Conservation (phyloP, 2,329 filamentous ascomycete genomes). For the Colletotrichum horii region DNA sequence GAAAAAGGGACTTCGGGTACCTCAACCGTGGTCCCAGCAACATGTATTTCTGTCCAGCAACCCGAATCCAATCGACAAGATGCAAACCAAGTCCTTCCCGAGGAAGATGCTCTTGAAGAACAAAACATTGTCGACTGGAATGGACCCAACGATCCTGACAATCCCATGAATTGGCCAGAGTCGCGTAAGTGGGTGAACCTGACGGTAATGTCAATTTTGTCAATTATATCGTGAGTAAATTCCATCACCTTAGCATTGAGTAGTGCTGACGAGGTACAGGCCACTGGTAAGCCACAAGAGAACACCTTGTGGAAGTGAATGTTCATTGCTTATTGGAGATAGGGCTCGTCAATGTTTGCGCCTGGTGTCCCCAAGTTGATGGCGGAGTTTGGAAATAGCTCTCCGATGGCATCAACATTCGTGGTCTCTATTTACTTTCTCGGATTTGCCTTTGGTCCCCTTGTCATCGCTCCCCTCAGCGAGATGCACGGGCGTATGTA, state of each 20-base stretch:
- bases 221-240: constrained; percentile 19
- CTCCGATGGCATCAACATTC: constrained; percentile 52
- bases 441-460: constrained; percentile 54
- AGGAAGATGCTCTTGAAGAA: not conserved
- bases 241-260: not conserved
- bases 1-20: not conserved
- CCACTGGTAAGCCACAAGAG: constrained; percentile 1
- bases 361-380: constrained; percentile 62
- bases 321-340: not conserved
- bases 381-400: constrained; percentile 54
- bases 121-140: constrained; percentile 60
- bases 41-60: not conserved
- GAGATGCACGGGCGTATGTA: constrained; percentile 70
- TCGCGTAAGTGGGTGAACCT: constrained; percentile 42
- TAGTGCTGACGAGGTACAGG: constrained; percentile 11
- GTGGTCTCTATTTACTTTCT: constrained; percentile 64
- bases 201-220: constrained; percentile 31
- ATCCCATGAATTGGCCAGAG: constrained; percentile 73
- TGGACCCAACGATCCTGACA: constrained; percentile 60
- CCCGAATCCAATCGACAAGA: accelerated
- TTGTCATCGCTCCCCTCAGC: constrained; percentile 69
- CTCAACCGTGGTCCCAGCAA: too few relatives aligned
- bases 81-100: accelerated
- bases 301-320: too few relatives aligned
- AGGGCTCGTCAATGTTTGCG: constrained; percentile 54